Percentiles rank a stretch among this genome's conserved stretches.
Evolutionary conservation across 176 grass and related monocot species (phyloP).

Genomic region (Juncus inflexus): DNA sequence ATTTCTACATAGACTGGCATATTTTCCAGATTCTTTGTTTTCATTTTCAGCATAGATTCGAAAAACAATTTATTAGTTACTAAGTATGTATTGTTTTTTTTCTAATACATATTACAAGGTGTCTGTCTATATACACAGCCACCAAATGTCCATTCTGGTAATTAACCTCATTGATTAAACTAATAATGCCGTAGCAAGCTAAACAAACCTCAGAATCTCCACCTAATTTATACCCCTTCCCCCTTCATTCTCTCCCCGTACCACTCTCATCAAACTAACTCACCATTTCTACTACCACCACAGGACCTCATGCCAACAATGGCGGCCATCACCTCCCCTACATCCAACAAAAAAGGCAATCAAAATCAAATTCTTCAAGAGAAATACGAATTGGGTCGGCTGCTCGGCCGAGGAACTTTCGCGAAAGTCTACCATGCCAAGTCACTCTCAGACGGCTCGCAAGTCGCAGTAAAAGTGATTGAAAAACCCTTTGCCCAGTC

Average conservation of each 20-base stretch:
- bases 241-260: not conserved
- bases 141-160: not conserved
- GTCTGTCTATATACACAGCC: not conserved
- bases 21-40: not conserved
- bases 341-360: slow-evolving; percentile 10
- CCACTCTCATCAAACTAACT: not conserved
- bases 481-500: slow-evolving; percentile 48
- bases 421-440: slow-evolving; percentile 81
- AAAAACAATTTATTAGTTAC: not conserved
- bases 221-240: slow-evolving; percentile 19
- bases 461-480: slow-evolving; percentile 71
- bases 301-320: not conserved
- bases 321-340: slow-evolving; percentile 7
- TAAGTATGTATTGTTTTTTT: not conserved
- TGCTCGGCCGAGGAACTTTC: slow-evolving; percentile 79
- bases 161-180: not conserved
- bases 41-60: not conserved
- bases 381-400: slow-evolving; percentile 59
- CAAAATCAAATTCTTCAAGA: slow-evolving; percentile 37
- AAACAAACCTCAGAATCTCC: slow-evolving; percentile 13
- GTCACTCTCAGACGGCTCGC: slow-evolving; percentile 35
- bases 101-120: not conserved
- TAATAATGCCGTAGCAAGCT: slow-evolving; percentile 7
- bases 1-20: too few relatives aligned
- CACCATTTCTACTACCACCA: not conserved